Evolutionary conservation across 768 basidiomycete species (phyloP), one percentile per base, ranked within the genome.

Genomic region (Russula emetica): DNA sequence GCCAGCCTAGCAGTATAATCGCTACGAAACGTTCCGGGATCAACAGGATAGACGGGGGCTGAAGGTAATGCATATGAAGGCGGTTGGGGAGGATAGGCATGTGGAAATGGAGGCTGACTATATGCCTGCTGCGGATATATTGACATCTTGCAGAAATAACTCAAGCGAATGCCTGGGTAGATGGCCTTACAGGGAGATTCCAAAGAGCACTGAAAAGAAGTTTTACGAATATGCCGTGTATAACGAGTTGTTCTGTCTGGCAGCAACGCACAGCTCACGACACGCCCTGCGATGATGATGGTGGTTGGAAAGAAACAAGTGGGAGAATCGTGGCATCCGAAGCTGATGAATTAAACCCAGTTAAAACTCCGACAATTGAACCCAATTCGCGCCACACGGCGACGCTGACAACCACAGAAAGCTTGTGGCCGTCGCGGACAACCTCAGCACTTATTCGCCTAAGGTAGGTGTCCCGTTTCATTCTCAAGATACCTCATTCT

Each of bases 1-100:
- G 83, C 78, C 60, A 97, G 85, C 66, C 90, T 85, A 47, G 77
- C 73, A 60, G 82, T 71, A 76, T 88, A 93, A 77, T 92, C 91
- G 76, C 85, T 84, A 68, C 92, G 85, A 73, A 93, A 93, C 44
- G 82, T 77, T 74, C 79, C 80, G 34, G 88, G 84, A 73, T 91
- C 88, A 72, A 83, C 74, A 72, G 76, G 75, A 70, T 80, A 80
- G 67, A 79, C 77, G 51, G 78, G 74, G 59, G 67, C 50, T 18
- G 66, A 50, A 80, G 78, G 40, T 78, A 77, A 65, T 77, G 79
- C 42, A 80, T 79, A 63, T 80, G 82, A 69, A 81, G 77, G 73
- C 79, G 81, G 70, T 74, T 72, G 72, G 71, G 74, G 71, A 72
- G 68, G 72, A 58, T 58, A 47, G 59, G 64, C 28, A 72, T 70